Conservation (phyloP, 768 basidiomycete species). For the Gloeopeniophorella convolvens region DNA sequence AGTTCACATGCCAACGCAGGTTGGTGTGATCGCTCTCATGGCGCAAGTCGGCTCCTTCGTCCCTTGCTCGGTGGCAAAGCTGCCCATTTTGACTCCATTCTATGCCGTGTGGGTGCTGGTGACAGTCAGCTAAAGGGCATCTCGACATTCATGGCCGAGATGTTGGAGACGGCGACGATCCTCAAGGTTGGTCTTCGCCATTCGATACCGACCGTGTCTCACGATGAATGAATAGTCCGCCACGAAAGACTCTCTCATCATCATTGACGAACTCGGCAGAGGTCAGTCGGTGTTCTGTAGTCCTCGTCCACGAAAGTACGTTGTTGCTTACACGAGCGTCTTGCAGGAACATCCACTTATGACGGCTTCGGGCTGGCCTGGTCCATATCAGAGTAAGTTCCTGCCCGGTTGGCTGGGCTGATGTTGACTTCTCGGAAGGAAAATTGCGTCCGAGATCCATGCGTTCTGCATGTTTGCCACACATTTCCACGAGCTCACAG, state of each 20-base stretch:
- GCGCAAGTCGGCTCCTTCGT: conserved; percentile 95
- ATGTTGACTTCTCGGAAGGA: conserved; percentile 38
- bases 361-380: conserved; percentile 98
- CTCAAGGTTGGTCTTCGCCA: conserved; percentile 52
- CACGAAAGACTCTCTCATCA: conserved; percentile 86
- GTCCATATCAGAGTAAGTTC: conserved; percentile 91
- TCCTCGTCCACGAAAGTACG: neutral
- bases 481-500: conserved; percentile 96
- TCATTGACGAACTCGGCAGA: conserved; percentile 95
- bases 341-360: conserved; percentile 87
- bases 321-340: conserved; percentile 1
- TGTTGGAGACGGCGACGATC: conserved; percentile 97
- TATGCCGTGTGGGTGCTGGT: conserved; percentile 95
- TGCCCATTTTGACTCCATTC: conserved; percentile 95
- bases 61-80: conserved; percentile 75
- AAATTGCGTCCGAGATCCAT: conserved; percentile 88
- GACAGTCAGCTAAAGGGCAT: conserved; percentile 98
- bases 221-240: conserved; percentile 54
- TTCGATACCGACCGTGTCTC: neutral
- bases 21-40: conserved; percentile 95
- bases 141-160: conserved; percentile 99
- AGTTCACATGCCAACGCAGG: conserved; percentile 35
- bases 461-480: conserved; percentile 97
- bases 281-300: conserved; percentile 36
- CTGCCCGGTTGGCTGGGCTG: neutral